Conservation (phyloP, 1,284 basidiomycete species). For the Ceratobasidium sp. region DNA sequence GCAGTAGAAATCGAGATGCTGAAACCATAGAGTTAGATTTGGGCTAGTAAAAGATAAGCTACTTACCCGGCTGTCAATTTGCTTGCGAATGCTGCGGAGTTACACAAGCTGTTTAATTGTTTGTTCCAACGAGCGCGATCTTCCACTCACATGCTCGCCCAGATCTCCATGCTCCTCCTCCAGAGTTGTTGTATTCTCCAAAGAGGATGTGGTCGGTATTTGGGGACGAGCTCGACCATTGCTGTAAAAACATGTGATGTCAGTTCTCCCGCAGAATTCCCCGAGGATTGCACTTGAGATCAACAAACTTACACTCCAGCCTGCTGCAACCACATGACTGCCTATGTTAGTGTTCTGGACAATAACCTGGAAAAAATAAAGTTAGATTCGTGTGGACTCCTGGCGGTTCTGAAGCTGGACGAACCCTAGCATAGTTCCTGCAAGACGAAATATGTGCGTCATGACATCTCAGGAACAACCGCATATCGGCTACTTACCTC, state of each 20-base stretch:
- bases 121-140: not conserved
- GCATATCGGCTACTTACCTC: constrained; percentile 8
- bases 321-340: constrained; percentile 40
- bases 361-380: not conserved
- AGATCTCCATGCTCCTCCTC: constrained; percentile 30
- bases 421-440: constrained; percentile 14
- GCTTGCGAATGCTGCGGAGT: constrained; percentile 32
- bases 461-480: constrained; percentile 35
- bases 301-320: constrained; percentile 39
- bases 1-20: constrained; percentile 40
- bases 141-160: constrained; percentile 10
- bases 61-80: constrained; percentile 25
- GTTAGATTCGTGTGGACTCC: not conserved
- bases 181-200: constrained; percentile 44
- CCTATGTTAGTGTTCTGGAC: constrained; percentile 29
- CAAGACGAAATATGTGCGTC: not conserved
- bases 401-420: not conserved
- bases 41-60: not conserved
- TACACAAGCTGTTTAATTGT: not conserved
- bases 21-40: not conserved
- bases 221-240: constrained; percentile 40
- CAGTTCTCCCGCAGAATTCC: not conserved
- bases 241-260: not conserved
- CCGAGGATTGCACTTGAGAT: not conserved
- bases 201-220: constrained; percentile 43